phyloP scores from a whole-genome alignment of 495 filamentous ascomycete species.

The Sordaria brevicollis region DNA sequence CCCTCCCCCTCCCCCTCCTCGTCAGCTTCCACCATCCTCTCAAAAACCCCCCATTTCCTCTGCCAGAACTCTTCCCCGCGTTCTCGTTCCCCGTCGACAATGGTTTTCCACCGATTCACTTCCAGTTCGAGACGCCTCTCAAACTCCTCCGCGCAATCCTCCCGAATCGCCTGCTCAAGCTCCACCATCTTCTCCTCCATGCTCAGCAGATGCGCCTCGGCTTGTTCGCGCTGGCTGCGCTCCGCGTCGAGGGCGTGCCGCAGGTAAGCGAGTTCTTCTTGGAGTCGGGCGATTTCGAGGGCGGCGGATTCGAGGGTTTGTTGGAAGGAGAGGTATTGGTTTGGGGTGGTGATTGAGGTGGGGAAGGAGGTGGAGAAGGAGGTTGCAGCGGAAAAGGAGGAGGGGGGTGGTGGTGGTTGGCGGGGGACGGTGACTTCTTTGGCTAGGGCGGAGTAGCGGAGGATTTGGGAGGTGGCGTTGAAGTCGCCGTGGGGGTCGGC shows the following conservation, averaged over 20 bases:
- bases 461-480: slow-evolving; percentile 91
- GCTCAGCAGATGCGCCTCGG: slow-evolving; percentile 47
- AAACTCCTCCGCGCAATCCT: slow-evolving; percentile 81
- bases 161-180: slow-evolving; percentile 78
- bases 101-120: slow-evolving; percentile 63
- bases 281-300: slow-evolving; percentile 62
- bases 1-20: slow-evolving; percentile 17
- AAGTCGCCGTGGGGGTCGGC: slow-evolving; percentile 91
- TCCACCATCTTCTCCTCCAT: slow-evolving; percentile 58
- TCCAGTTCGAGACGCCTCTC: slow-evolving; percentile 65
- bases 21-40: slow-evolving; percentile 29
- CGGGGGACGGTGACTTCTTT: slow-evolving; percentile 89
- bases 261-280: slow-evolving; percentile 63
- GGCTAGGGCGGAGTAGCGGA: slow-evolving; percentile 89
- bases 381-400: too few relatives aligned
- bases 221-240: slow-evolving; percentile 44
- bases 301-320: slow-evolving; percentile 64
- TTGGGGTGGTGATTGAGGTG: slow-evolving; percentile 22
- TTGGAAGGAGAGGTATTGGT: slow-evolving; percentile 10
- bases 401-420: slow-evolving; percentile 13
- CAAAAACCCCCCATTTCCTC: slow-evolving; percentile 78
- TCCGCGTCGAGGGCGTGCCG: slow-evolving; percentile 49
- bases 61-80: slow-evolving; percentile 76
- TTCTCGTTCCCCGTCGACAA: slow-evolving; percentile 62
- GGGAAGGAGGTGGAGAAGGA: slow-evolving; percentile 22